Base-by-base conservation (phyloP, 2,329 filamentous ascomycete genomes). In the Lasiodiplodia gonubiensis region DNA sequence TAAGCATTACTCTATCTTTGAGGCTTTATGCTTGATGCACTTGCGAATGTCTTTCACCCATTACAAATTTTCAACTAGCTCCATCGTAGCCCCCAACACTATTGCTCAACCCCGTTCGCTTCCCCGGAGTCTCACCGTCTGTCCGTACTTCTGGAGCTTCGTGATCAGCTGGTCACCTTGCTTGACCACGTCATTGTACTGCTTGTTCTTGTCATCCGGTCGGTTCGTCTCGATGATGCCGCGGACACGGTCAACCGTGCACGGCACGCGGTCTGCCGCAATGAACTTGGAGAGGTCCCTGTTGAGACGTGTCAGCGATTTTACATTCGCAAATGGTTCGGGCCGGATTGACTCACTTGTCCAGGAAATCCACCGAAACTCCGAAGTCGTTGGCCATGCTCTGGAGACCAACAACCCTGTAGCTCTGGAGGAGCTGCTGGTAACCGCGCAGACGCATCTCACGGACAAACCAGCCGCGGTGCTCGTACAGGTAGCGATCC, bases 151-250 rank as follows among this genome's bases (percentile, higher is more conserved):
- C 83, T 99, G 95, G 73, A 99, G 85, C 86, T 99, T 99, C 68
- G 95, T 99, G 79, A 99, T 98, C 70, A 99, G 86, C 81, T 97
- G 92, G 80, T 99, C 95, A 37, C 95, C 95, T 79, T 98, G 95
- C 83, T 95, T 95, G 69, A 99, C 93, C 46, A 98, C 93, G 74
- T 99, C 95, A 74, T 94, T 92, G 82, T 99, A 99, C 83, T 99
- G 95, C 87, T 97, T 97, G 86, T 98, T 98, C 89, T 99, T 99
- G 84, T 97, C 94, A 78, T 98, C 95, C 10, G 94, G 94, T 66
- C 95, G 88, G 83, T 97, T 97, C 53, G 95, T 99, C 86, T 98
- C 95, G 75, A 99, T 98, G 73, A 98, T 92, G 72, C 94, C 95
- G 68, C 94, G 92, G 71, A 99, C 95, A 66, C 95, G 92, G 82